Base-by-base conservation (phyloP, 441 rosid species). In the Adansonia gregorii region DNA sequence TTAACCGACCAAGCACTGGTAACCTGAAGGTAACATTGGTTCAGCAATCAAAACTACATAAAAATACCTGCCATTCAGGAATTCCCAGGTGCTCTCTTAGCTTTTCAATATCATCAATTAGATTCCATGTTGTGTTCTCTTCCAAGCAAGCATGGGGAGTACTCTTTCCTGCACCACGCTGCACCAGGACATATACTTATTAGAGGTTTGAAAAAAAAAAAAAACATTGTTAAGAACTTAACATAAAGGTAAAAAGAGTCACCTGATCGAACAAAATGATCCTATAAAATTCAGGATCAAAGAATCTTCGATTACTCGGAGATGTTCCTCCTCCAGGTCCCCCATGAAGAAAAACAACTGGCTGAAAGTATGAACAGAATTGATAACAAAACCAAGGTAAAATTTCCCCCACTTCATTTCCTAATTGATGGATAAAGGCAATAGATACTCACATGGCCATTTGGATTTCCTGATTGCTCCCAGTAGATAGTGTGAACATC, bases 131-230 rank as follows among this genome's bases (percentile, higher is more conserved):
- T 39, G 99, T 95, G 87, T 95, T 95, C 63, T 92, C 90, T 76
- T 77, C 94, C 86, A 95, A 87, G 86, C 97, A 95, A 87, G 99
- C 99, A 89, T 95, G 96, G 20, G 98, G 98, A 27, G 90, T 89
- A 84, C 98, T 95, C 86, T 89, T 95, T 75, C 98, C 98, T 6
- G 98, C 97, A 78, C 98, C 98, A 79, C 98, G 85, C 98, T 94
- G 52, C 8, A 67, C 67, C 52, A 78, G 52, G 24, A 77, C 35
- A 78, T 41, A n/a, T 9, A 65, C 74, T 35, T 67, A 22, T 68
- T 76, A 22, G 52, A 19, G n/a, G 63, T 6, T 35, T 35, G 5
- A 35, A 48, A 61, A 45, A 63, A 10, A 11, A 11, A 9, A 45
- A 49, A 17, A 35, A 10, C 39, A 4, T 6, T 15, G 8, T 2